These are phyloP conservation scores for Henningerozyma blattae DNA, from an alignment of 805 yeast species.

Conservation along the genomic window DNA sequence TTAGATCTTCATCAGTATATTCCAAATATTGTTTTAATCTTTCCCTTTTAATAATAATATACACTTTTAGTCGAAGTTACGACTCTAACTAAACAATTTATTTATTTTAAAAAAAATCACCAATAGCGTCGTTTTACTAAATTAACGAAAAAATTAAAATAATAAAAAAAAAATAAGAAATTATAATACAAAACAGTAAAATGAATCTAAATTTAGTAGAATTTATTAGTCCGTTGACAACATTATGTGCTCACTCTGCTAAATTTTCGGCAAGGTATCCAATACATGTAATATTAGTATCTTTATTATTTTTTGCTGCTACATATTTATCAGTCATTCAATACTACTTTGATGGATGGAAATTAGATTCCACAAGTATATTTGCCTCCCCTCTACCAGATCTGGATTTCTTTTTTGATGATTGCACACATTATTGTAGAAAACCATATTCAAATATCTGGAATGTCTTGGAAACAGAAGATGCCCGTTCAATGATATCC, in stretches of 20 bases:
- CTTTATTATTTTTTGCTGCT: constrained; percentile 64
- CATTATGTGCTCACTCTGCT: constrained; percentile 35
- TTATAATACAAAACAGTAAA: no score
- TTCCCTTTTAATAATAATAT: no score
- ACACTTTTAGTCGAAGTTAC: no score
- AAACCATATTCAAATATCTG: constrained; percentile 11
- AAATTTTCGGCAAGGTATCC: constrained; percentile 65
- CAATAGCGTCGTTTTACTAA: no score
- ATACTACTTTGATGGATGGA: constrained; percentile 40
- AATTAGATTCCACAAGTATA: constrained; percentile 15
- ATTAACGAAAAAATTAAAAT: no score
- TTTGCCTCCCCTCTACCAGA: constrained; percentile 8
- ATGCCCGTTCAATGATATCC: constrained; percentile 7
- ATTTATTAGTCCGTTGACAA: constrained; percentile 14
- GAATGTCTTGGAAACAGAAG: constrained; percentile 11
- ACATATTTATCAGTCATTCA: constrained; percentile 69
- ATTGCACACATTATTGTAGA: constrained; percentile 18
- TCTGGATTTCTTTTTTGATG: constrained; percentile 12
- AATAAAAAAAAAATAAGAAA: no score
- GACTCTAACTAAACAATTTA: no score
- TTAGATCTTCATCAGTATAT: no score
- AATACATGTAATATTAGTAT: constrained; percentile 66
- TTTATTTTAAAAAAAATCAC: no score
- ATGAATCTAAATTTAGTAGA: no score
- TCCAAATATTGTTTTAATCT: no score